These are phyloP conservation scores for Globisporangium orthogonon DNA, from an alignment of 352 stramenopile species.

Conservation along the genomic window DNA sequence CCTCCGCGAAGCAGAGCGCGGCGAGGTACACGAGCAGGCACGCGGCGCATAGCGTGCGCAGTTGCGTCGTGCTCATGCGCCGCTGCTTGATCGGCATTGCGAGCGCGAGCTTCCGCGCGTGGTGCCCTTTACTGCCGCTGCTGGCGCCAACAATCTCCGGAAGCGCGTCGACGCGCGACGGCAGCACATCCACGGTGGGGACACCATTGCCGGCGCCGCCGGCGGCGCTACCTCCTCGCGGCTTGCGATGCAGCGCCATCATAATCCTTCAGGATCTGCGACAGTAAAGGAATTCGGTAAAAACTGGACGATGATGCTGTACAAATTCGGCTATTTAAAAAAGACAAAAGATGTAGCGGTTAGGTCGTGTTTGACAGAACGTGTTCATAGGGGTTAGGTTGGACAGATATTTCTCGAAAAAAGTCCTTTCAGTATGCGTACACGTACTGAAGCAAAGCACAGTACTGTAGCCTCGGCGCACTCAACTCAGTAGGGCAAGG, in stretches of 20 bases:
- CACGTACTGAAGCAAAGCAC: too few relatives aligned
- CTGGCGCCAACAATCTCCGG: background rate
- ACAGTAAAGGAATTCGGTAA: too few relatives aligned
- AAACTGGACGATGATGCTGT: too few relatives aligned
- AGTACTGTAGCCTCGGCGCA: too few relatives aligned
- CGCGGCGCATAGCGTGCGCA: slow-evolving; percentile 14
- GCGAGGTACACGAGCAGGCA: slow-evolving; percentile 16
- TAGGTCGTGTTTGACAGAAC: too few relatives aligned
- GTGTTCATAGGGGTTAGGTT: too few relatives aligned
- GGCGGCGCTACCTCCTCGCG: background rate
- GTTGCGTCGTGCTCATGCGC: slow-evolving; percentile 14
- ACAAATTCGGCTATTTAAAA: too few relatives aligned
- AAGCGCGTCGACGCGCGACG: background rate
- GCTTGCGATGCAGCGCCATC: background rate
- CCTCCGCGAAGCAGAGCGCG: slow-evolving; percentile 12
- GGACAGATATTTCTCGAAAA: too few relatives aligned
- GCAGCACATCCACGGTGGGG: background rate
- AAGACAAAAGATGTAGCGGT: too few relatives aligned
- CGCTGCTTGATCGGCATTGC: slow-evolving; percentile 1
- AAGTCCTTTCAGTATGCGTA: too few relatives aligned
- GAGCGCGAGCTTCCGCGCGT: background rate
- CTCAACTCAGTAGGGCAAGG: too few relatives aligned
- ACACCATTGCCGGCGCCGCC: background rate
- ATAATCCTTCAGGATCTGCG: too few relatives aligned
- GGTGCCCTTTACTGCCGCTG: background rate